These are phyloP conservation scores for Krasilnikovozyma curviuscula DNA, from an alignment of 768 basidiomycete species.

Conservation along the genomic window DNA sequence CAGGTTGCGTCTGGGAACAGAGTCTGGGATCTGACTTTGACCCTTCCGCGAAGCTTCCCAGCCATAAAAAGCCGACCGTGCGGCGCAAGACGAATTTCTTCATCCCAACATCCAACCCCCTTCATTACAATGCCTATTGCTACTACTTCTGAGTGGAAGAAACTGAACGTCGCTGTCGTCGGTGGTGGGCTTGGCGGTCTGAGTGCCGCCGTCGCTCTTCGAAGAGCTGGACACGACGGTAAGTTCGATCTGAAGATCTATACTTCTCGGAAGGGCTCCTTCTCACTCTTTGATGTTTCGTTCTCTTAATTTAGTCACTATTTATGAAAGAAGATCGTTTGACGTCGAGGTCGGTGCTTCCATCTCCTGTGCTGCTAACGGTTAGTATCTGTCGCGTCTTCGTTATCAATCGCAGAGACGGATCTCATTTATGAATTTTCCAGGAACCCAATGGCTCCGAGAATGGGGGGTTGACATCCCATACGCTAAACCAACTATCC, in stretches of 20 bases:
- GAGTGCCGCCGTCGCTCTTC: slow-evolving; percentile 14
- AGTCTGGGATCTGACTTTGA: no score
- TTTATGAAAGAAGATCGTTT: slow-evolving; percentile 14
- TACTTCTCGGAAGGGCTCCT: no score
- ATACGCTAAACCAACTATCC: slow-evolving; percentile 14
- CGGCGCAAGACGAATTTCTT: no score
- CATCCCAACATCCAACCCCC: no score
- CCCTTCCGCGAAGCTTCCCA: no score
- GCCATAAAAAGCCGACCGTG: no score
- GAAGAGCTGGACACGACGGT: slow-evolving; percentile 12
- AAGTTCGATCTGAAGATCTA: no score
- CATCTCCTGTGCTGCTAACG: slow-evolving; percentile 13
- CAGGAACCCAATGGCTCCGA: slow-evolving; percentile 17
- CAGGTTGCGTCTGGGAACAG: no score
- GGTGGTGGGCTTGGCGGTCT: slow-evolving; percentile 17
- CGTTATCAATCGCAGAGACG: not conserved
- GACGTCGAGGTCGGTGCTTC: slow-evolving; percentile 13
- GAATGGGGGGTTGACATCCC: slow-evolving; percentile 18
- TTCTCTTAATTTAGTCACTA: no score
- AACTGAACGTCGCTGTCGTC: slow-evolving; percentile 15
- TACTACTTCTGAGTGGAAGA: slow-evolving; percentile 12
- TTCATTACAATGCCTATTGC: no score
- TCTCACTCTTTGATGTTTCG: no score
- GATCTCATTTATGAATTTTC: not conserved
- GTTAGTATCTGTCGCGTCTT: not conserved